These are phyloP conservation scores for Mycena alexandri DNA, from an alignment of 768 basidiomycete genomes.

Conservation along the genomic window DNA sequence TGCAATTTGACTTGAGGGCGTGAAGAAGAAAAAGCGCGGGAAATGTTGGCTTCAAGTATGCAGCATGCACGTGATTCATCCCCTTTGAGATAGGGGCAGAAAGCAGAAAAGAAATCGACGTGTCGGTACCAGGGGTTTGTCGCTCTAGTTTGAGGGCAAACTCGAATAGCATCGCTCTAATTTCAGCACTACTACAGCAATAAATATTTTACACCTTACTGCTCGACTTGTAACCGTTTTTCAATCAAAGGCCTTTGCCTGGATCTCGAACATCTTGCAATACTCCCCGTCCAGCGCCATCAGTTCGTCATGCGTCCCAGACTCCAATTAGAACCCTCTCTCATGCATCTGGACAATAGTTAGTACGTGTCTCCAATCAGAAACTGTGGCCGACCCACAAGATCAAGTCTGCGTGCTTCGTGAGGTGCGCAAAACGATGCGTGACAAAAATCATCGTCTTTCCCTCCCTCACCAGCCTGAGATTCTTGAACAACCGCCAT, in stretches of 20 bases:
- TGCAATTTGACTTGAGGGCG: constrained; percentile 64
- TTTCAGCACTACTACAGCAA: neutral
- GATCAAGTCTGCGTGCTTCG: constrained; percentile 63
- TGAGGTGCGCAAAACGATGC: constrained; percentile 67
- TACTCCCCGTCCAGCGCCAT: constrained; percentile 55
- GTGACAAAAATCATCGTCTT: constrained; percentile 73
- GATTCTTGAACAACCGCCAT: constrained; percentile 57
- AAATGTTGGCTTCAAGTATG: too few species aligned
- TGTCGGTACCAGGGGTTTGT: too few species aligned
- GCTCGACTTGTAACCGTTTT: neutral
- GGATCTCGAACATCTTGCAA: constrained; percentile 56
- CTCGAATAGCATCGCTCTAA: too few species aligned
- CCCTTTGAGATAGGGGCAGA: constrained; percentile 6
- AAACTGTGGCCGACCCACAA: constrained; percentile 54
- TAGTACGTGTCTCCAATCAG: neutral
- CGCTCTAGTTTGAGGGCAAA: too few species aligned
- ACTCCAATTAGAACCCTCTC: constrained; percentile 55
- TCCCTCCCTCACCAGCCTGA: constrained; percentile 54
- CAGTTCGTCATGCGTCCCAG: constrained; percentile 57
- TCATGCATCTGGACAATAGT: constrained; percentile 55
- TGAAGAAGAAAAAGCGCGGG: constrained; percentile 41
- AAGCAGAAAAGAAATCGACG: too few species aligned
- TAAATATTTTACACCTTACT: neutral
- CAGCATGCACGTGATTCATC: constrained; percentile 10
- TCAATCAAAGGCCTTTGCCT: constrained; percentile 45